Evolutionary conservation across 768 basidiomycete genomes (phyloP).

Genomic region (Megacollybia marginata): DNA sequence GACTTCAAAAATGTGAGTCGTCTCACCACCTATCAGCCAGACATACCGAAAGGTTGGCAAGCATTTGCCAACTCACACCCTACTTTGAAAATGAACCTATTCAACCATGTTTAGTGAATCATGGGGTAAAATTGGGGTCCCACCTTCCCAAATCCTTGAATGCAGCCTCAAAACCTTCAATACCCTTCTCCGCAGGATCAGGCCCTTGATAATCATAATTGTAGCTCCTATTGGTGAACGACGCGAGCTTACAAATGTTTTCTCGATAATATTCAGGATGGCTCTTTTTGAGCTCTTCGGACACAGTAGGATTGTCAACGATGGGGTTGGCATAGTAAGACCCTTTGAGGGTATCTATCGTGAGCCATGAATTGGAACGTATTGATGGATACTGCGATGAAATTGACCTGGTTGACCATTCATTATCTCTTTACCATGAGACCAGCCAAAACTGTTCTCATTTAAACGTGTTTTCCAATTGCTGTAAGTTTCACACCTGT

Average conservation of each 20-base stretch:
- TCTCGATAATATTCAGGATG: conserved; percentile 82
- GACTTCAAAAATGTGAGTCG: conserved; percentile 30
- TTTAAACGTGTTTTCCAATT: not conserved
- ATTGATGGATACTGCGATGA: not conserved
- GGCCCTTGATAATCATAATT: conserved; percentile 55
- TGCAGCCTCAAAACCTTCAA: conserved; percentile 77
- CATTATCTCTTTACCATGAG: conserved; percentile 73
- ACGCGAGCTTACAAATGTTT: conserved; percentile 70
- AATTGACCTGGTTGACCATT: conserved; percentile 28
- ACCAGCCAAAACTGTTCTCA: conserved; percentile 82
- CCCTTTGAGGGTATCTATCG: conserved; percentile 76
- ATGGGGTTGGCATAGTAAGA: conserved; percentile 91
- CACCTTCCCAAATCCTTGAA: conserved; percentile 83
- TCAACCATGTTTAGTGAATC: conserved; percentile 1
- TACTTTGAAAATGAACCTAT: conserved; percentile 72
- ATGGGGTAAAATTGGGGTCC: not conserved
- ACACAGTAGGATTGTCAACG: conserved; percentile 57
- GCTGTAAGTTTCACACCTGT: conserved; percentile 47
- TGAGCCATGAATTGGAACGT: conserved; percentile 1
- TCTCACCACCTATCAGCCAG: not conserved
- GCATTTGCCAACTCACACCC: conserved; percentile 79
- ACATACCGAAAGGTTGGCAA: conserved; percentile 82
- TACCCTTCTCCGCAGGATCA: conserved; percentile 37
- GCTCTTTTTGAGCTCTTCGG: conserved; percentile 39
- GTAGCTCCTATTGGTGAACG: not conserved